Conservation (phyloP, 495 filamentous ascomycete genomes). For the Talaromyces adpressus region DNA sequence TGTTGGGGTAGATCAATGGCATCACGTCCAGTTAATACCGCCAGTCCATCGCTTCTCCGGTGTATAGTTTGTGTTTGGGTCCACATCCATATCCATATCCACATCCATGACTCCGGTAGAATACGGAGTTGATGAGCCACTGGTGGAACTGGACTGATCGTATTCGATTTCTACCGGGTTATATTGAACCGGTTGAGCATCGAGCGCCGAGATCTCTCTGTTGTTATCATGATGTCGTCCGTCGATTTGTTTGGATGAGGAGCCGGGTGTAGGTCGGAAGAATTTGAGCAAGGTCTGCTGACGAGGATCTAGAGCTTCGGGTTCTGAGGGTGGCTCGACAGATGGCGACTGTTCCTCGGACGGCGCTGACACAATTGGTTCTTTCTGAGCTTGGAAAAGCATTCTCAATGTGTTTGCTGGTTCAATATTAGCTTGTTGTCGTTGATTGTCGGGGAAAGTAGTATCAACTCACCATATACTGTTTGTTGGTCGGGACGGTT, state of each 20-base stretch:
- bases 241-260: conserved; percentile 18
- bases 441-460: neutral
- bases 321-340: conserved; percentile 7
- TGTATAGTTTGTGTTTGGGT: neutral
- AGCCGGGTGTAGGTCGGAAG: conserved; percentile 31
- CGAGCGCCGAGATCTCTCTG: neutral
- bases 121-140: conserved; percentile 20
- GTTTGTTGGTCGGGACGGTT: conserved; percentile 39
- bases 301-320: conserved; percentile 33
- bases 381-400: conserved; percentile 37
- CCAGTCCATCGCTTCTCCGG: neutral
- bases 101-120: conserved; percentile 15
- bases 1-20: neutral
- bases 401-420: conserved; percentile 40
- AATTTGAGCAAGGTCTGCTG: conserved; percentile 38
- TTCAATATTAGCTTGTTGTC: conserved; percentile 14
- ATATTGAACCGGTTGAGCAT: neutral
- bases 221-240: neutral
- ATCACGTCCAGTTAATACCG: neutral
- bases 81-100: conserved; percentile 43
- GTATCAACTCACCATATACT: conserved; percentile 33
- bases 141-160: conserved; percentile 11
- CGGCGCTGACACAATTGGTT: conserved; percentile 1
- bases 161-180: neutral
- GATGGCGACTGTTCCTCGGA: neutral